These are phyloP conservation scores for Whalleya microplaca DNA, from an alignment of 2,329 filamentous ascomycete genomes.

Conservation along the genomic window DNA sequence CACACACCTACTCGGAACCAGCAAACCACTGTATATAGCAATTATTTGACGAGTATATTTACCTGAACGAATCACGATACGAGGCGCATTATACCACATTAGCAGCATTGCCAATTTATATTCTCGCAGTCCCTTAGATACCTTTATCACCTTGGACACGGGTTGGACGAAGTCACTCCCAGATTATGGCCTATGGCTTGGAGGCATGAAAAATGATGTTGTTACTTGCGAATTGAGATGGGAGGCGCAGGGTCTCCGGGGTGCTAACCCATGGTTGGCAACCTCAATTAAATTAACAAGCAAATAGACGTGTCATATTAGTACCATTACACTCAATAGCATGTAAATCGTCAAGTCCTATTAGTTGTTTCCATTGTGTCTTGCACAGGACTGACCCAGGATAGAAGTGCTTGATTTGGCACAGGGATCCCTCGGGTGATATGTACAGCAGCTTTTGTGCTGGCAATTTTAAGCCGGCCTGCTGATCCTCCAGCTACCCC, in stretches of 20 bases:
- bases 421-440: conserved; percentile 3
- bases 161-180: not conserved
- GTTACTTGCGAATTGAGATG: not conserved
- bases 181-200: not conserved
- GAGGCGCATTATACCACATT: conserved; percentile 30
- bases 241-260: not conserved
- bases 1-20: conserved; percentile 4
- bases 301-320: not conserved
- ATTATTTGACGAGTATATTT: conserved; percentile 17
- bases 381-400: not conserved
- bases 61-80: conserved; percentile 32
- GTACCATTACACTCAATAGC: not conserved
- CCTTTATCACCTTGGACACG: conserved; percentile 13
- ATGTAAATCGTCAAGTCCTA: not conserved
- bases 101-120: conserved; percentile 26
- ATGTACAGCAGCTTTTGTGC: conserved; percentile 4
- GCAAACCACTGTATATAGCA: conserved; percentile 16
- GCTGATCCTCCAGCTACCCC: not conserved
- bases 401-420: not conserved
- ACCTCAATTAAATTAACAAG: not conserved
- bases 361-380: not conserved
- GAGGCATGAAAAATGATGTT: not conserved
- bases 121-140: conserved; percentile 5
- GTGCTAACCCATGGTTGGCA: not conserved
- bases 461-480: conserved; percentile 10